phyloP scores from a whole-genome alignment of 768 basidiomycete genomes.

The Antrodiella citrinella region DNA sequence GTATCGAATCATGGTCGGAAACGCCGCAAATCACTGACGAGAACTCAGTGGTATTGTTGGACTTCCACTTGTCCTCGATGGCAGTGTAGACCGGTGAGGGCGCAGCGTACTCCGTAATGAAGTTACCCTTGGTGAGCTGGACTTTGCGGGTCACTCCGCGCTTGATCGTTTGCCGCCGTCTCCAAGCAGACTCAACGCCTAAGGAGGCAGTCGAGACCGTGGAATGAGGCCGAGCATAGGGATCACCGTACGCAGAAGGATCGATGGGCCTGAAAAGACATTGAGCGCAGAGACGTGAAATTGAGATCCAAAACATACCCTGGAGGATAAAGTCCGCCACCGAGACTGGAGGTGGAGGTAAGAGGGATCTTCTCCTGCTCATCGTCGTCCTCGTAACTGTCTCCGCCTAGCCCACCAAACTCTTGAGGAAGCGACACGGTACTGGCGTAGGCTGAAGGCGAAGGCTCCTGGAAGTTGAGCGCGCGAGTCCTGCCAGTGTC shows the following conservation, averaged over 20 bases:
- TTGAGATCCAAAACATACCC: slow-evolving; percentile 36
- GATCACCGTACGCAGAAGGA: slow-evolving; percentile 59
- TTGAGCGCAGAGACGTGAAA: slow-evolving; percentile 1
- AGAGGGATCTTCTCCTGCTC: slow-evolving; percentile 69
- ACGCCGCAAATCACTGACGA: slow-evolving; percentile 47
- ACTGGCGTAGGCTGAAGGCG: slow-evolving; percentile 51
- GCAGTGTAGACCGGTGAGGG: slow-evolving; percentile 79
- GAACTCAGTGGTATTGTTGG: slow-evolving; percentile 72
- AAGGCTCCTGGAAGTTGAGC: slow-evolving; percentile 53
- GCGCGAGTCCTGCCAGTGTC: slow-evolving; percentile 55
- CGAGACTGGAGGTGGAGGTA: slow-evolving; percentile 48
- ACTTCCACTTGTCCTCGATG: slow-evolving; percentile 72
- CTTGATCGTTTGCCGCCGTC: slow-evolving; percentile 83
- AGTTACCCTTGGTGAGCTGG: slow-evolving; percentile 89
- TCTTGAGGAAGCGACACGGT: slow-evolving; percentile 46
- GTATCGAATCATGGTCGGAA: background rate
- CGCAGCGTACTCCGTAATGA: slow-evolving; percentile 84
- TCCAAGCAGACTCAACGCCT: slow-evolving; percentile 37
- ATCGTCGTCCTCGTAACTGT: slow-evolving; percentile 60
- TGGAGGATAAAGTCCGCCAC: slow-evolving; percentile 68
- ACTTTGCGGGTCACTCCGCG: slow-evolving; percentile 92
- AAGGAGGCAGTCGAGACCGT: slow-evolving; percentile 27
- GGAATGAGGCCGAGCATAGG: slow-evolving; percentile 45
- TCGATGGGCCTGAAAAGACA: slow-evolving; percentile 29
- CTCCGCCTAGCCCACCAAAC: slow-evolving; percentile 30